Conservation (phyloP, 1,284 basidiomycete genomes). For the Lentinus polychrous region DNA sequence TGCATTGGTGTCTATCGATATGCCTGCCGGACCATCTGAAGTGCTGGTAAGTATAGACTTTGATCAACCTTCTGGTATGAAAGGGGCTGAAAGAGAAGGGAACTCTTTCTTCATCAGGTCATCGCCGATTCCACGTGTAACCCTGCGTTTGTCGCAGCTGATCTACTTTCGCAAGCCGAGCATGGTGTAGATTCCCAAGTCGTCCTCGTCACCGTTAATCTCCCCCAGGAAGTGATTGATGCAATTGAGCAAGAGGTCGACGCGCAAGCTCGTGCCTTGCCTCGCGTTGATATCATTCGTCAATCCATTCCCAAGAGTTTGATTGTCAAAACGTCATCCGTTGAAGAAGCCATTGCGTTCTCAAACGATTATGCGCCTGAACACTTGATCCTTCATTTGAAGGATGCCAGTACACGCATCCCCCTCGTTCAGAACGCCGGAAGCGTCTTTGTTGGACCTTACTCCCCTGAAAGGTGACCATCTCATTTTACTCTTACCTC, state of each 20-base stretch:
- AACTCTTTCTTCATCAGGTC: constrained; percentile 45
- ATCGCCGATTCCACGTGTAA: constrained; percentile 87
- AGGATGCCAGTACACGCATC: constrained; percentile 63
- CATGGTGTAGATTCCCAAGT: constrained; percentile 99
- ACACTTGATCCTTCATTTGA: constrained; percentile 88
- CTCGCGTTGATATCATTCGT: constrained; percentile 86
- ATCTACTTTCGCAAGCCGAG: constrained; percentile 95
- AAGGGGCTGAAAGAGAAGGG: not conserved
- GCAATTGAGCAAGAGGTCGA: constrained; percentile 87
- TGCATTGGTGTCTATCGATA: constrained; percentile 94
- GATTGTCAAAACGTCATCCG: constrained; percentile 68
- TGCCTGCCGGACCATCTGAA: constrained; percentile 98
- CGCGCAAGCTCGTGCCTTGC: constrained; percentile 78
- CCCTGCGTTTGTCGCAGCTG: constrained; percentile 91
- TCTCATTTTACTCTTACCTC: not conserved
- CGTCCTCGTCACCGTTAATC: constrained; percentile 79
- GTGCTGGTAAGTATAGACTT: constrained; percentile 69
- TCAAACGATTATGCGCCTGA: constrained; percentile 98
- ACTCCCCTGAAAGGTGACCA: constrained; percentile 85
- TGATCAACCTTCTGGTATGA: not conserved
- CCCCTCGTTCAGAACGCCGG: constrained; percentile 83
- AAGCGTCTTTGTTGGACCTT: constrained; percentile 93
- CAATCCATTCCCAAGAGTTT: constrained; percentile 90
- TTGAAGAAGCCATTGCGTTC: constrained; percentile 81
- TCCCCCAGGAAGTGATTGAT: constrained; percentile 56